These are phyloP conservation scores for Epichloe bromicola DNA, from an alignment of 2,329 filamentous ascomycete genomes.

Conservation along the genomic window DNA sequence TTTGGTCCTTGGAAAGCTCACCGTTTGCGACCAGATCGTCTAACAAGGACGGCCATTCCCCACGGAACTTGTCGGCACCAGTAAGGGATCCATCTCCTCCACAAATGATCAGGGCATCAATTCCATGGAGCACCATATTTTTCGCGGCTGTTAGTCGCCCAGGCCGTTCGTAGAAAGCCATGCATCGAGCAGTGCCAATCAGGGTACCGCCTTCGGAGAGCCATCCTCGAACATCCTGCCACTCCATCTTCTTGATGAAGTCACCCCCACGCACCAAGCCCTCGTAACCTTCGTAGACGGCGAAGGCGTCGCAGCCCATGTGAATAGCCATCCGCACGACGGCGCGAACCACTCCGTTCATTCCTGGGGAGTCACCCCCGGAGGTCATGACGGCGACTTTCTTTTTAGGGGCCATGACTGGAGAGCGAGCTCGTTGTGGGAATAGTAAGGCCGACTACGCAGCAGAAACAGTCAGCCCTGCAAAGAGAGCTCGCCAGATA, in stretches of 20 bases:
- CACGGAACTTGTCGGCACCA: constrained; percentile 83
- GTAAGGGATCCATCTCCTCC: constrained; percentile 94
- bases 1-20: constrained; percentile 57
- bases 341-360: constrained; percentile 84
- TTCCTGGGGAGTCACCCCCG: constrained; percentile 81
- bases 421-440: constrained; percentile 6
- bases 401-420: constrained; percentile 38
- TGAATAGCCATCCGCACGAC: constrained; percentile 87
- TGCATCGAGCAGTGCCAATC: constrained; percentile 89
- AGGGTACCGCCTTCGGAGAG: constrained; percentile 88
- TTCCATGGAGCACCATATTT: constrained; percentile 86
- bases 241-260: constrained; percentile 76
- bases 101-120: constrained; percentile 92
- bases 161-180: constrained; percentile 77
- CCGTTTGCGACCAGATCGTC: constrained; percentile 68
- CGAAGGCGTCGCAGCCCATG: constrained; percentile 66
- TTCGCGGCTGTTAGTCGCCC: constrained; percentile 79
- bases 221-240: constrained; percentile 91
- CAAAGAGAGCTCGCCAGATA: constrained; percentile 14
- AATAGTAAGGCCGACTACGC: constrained; percentile 6
- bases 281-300: constrained; percentile 89
- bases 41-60: constrained; percentile 81
- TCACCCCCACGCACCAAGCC: constrained; percentile 81
- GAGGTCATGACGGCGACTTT: constrained; percentile 88
- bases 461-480: constrained; percentile 6